phyloP scores from a whole-genome alignment of 2,329 filamentous ascomycete genomes.

The Canariomyces notabilis region DNA sequence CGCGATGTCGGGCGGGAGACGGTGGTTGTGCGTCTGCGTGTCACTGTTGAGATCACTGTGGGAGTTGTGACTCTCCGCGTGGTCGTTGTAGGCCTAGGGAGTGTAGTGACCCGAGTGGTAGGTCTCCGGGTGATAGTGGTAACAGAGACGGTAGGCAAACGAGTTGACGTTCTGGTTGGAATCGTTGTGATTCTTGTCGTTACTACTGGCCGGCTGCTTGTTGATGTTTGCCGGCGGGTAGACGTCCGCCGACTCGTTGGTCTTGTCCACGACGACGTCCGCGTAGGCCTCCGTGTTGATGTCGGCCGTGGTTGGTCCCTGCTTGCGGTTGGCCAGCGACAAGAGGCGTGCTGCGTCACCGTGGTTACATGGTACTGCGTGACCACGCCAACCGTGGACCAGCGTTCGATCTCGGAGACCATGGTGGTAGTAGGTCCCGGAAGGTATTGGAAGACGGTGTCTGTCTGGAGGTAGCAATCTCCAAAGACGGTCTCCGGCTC shows the following conservation, averaged over 20 bases:
- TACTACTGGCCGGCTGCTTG: slow-evolving; percentile 7
- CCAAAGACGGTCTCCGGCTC: slow-evolving; percentile 12
- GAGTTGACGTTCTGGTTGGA: background rate
- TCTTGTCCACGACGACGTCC: slow-evolving; percentile 1
- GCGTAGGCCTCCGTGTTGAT: slow-evolving; percentile 1
- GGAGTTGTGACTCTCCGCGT: background rate
- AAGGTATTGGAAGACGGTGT: slow-evolving; percentile 19
- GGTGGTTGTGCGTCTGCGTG: background rate
- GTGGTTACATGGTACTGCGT: slow-evolving; percentile 20
- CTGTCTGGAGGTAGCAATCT: slow-evolving; percentile 15
- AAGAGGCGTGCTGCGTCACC: slow-evolving; percentile 15
- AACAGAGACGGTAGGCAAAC: background rate
- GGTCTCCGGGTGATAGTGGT: slow-evolving; percentile 9
- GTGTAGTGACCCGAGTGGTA: slow-evolving; percentile 2
- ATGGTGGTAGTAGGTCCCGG: slow-evolving; percentile 17
- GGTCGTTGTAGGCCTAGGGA: background rate
- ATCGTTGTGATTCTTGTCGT: slow-evolving; percentile 12
- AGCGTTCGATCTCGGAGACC: slow-evolving; percentile 12
- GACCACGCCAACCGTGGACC: slow-evolving; percentile 14
- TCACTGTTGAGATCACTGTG: slow-evolving; percentile 5
- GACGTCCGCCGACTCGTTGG: slow-evolving; percentile 7
- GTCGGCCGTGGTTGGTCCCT: slow-evolving; percentile 14
- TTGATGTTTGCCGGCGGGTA: background rate
- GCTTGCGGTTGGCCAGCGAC: slow-evolving; percentile 19
- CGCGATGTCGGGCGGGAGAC: slow-evolving; percentile 1